Evolutionary conservation across 2,329 filamentous ascomycete genomes (phyloP), one percentile per base, ranked within the genome.

Genomic region (Apiospora arundinis): DNA sequence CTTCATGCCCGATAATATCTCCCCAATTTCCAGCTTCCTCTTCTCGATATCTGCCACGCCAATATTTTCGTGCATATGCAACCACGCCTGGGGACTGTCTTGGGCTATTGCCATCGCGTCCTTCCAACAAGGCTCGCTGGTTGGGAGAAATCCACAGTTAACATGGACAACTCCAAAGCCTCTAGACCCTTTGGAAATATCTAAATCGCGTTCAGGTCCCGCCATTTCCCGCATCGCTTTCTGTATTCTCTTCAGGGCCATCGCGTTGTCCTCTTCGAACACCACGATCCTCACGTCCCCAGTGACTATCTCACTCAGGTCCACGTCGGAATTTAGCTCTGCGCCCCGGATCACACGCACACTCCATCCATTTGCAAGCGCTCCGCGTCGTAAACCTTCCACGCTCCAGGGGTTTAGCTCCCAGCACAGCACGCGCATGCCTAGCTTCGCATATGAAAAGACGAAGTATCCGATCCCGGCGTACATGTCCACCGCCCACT

Each of bases 401-500:
- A 97, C 88, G 74, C 92, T 95, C 92, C 95, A 93, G 0, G 92
- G 92, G 80, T 97, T 98, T 65, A 98, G 84, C 81, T 98, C 95
- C 93, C 94, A 98, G 76, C 94, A 93, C 56, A 96, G 84, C 1
- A 98, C 92, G 67, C 88, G 83, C 77, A 95, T 83, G 0, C 94
- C 94, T 23, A 92, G 88, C 72, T 85, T 86, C 8, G 91, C 88
- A 81, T 97, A 98, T 44, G 90, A 93, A 78, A 98, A 97, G 4
- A 92, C 90, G 82, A 98, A 98, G 82, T 98, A 98, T 6, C 95
- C 95, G 74, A 98, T 97, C 0, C 95, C 95, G 0, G 93, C 94
- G 83, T 97, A 98, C 72, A 98, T 83, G 80, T 98, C 95, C 0
- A 97, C 88, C 0, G 92, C 90, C 80, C 87, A 90, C 4, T 78